Base-by-base conservation (phyloP, 495 filamentous ascomycete species). In the Penicillium riverlandense region DNA sequence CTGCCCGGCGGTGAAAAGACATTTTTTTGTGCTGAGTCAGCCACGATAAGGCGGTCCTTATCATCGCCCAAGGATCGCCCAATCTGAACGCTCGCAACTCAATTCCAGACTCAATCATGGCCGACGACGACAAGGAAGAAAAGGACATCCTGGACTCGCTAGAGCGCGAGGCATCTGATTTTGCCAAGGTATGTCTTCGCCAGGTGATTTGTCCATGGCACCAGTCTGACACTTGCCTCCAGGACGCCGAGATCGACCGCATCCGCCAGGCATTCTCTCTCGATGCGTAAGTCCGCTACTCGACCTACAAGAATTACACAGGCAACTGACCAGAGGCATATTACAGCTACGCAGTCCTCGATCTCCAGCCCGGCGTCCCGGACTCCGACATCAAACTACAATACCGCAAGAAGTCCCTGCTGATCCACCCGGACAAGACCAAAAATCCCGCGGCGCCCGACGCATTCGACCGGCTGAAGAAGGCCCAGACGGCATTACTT, bases 391-490 rank as follows among this genome's bases (percentile, higher is more conserved):
- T 99, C 72, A 97, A 96, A 67, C 67, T 81, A 47, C 72, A 77
- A 61, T 99, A 96, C 73, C 88, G 92, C 68, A 89, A 84, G 54
- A 97, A 95, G 62, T 99, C 92, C 11, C 83, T 99, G 29, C 80
- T 99, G 6, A 97, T 99, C 71, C 92, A 99, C 70, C 92, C 92
- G 9, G 92, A 99, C 69, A 97, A 97, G 67, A 96, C 94, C 40
- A 81, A 80, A 52, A 97, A 99, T 62, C 86, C 88, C 1, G 75
- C 72, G 28, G 92, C 92, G 8, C 91, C 92, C 1, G 90, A 96
- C 55, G 94, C 92, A 50, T 99, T 99, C 62, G 92, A 99, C 68
- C 82, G 89, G 2, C 80, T 99, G 5, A 95, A 95, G 61, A 95
- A 96, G 63, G 92, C 92, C 8, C 87, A 96, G 55, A 85, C 80